These are phyloP conservation scores for Circinella umbellata DNA, from an alignment of 371 early-diverging fungal species.

Conservation along the genomic window DNA sequence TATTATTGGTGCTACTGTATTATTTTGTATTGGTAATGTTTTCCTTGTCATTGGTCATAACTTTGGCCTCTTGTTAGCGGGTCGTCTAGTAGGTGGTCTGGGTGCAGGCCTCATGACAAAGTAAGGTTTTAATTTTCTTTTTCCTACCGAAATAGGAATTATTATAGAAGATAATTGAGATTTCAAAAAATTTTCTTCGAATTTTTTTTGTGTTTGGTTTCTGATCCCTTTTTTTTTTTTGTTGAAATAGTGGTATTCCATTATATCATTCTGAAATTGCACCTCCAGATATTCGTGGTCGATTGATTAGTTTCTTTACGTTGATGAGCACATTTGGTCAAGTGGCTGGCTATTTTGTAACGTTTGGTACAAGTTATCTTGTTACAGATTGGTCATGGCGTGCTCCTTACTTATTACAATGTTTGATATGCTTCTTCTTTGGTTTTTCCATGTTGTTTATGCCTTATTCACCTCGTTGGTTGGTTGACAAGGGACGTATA, in stretches of 20 bases:
- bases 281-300: slow-evolving; percentile 68
- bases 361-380: slow-evolving; percentile 51
- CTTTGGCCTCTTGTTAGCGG: slow-evolving; percentile 44
- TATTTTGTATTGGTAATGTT: slow-evolving; percentile 49
- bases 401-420: slow-evolving; percentile 40
- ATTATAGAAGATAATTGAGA: slow-evolving; percentile 3
- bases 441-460: slow-evolving; percentile 25
- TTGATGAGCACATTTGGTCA: slow-evolving; percentile 43
- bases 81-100: slow-evolving; percentile 47
- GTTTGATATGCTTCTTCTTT: slow-evolving; percentile 29
- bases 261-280: slow-evolving; percentile 66
- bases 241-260: slow-evolving; percentile 16
- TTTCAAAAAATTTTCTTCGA: too few relatives aligned
- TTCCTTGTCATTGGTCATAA: slow-evolving; percentile 48
- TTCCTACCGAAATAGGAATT: neutral
- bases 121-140: neutral
- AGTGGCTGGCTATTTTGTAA: slow-evolving; percentile 53
- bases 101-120: slow-evolving; percentile 49
- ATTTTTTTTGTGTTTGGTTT: slow-evolving; percentile 10
- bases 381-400: slow-evolving; percentile 49
- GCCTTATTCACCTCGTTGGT: slow-evolving; percentile 65
- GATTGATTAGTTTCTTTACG: slow-evolving; percentile 48
- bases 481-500: slow-evolving; percentile 50
- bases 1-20: slow-evolving; percentile 38
- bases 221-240: neutral